Percentiles rank a stretch among this genome's conserved stretches.
These are phyloP conservation scores for Diutina ranongensis DNA, from an alignment of 1,139 yeast genomes.

Conservation along the genomic window DNA sequence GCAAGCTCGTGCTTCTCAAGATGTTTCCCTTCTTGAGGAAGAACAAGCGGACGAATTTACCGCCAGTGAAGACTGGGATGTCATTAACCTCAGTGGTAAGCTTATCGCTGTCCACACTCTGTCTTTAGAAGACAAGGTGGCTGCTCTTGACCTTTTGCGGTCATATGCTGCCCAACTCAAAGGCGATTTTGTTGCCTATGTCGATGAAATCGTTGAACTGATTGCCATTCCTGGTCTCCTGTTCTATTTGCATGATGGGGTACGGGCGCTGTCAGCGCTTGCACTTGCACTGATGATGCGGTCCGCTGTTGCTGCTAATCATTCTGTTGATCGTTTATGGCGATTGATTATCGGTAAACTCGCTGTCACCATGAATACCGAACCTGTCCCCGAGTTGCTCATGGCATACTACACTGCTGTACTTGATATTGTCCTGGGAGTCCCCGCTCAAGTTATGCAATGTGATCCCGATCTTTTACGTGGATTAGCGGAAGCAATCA, in stretches of 20 bases:
- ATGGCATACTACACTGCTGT: slow-evolving; percentile 70
- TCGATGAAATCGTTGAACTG: slow-evolving; percentile 63
- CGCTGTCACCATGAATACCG: slow-evolving; percentile 56
- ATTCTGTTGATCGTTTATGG: slow-evolving; percentile 56
- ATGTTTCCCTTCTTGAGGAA: slow-evolving; percentile 77
- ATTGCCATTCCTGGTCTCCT: slow-evolving; percentile 82
- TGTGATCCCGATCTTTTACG: slow-evolving; percentile 37
- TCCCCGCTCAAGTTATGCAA: slow-evolving; percentile 53
- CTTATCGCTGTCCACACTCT: slow-evolving; percentile 93
- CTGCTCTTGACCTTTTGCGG: slow-evolving; percentile 80
- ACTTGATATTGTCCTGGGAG: slow-evolving; percentile 51
- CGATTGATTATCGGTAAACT: slow-evolving; percentile 56
- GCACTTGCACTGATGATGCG: slow-evolving; percentile 69
- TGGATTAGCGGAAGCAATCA: slow-evolving; percentile 48
- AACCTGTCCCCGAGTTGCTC: slow-evolving; percentile 76
- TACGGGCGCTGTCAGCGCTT: slow-evolving; percentile 80
- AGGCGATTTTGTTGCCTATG: slow-evolving; percentile 75
- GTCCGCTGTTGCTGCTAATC: slow-evolving; percentile 56
- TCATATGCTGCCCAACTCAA: slow-evolving; percentile 83
- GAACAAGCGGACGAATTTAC: slow-evolving; percentile 76
- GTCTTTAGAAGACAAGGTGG: slow-evolving; percentile 80
- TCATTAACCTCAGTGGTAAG: slow-evolving; percentile 81
- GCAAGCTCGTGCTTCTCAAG: slow-evolving; percentile 85
- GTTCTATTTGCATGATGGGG: slow-evolving; percentile 90
- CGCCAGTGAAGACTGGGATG: slow-evolving; percentile 92